Conservation (phyloP, 805 yeast genomes). For the Metschnikowia vanudenii region DNA sequence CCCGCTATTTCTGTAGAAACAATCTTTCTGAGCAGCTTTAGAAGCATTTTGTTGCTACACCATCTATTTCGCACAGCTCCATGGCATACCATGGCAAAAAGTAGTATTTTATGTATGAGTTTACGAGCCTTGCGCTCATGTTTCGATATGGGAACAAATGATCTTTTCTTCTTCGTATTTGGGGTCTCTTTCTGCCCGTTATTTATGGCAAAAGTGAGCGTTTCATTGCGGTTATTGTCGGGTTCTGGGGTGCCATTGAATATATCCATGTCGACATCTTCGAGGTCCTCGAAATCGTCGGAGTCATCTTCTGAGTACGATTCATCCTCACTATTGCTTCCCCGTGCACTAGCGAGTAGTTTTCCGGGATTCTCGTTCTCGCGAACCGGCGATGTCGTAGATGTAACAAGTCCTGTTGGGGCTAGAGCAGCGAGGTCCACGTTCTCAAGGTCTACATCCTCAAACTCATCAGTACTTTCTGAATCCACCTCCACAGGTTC, state of each 20-base stretch:
- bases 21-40: constrained; percentile 38
- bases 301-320: constrained; percentile 25
- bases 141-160: constrained; percentile 40
- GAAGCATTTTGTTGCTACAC: constrained; percentile 55
- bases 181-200: constrained; percentile 7
- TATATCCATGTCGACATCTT: constrained; percentile 29
- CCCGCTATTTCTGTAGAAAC: constrained; percentile 48
- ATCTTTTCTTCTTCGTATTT: constrained; percentile 22
- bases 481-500: constrained; percentile 11
- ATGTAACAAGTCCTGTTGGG: neutral
- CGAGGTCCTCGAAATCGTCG: constrained; percentile 34
- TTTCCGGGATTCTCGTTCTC: neutral
- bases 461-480: constrained; percentile 10
- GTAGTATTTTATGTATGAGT: constrained; percentile 54
- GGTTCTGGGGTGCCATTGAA: constrained; percentile 2
- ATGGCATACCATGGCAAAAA: constrained; percentile 62
- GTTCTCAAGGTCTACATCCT: constrained; percentile 18
- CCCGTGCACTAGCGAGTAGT: neutral
- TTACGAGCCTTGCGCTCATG: constrained; percentile 58
- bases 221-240: constrained; percentile 6
- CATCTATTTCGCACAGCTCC: constrained; percentile 70
- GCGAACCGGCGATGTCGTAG: neutral
- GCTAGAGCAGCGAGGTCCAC: constrained; percentile 27
- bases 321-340: neutral
- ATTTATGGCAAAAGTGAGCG: constrained; percentile 18